Base-by-base conservation (phyloP, 768 basidiomycete species). In the Cyathus striatus region DNA sequence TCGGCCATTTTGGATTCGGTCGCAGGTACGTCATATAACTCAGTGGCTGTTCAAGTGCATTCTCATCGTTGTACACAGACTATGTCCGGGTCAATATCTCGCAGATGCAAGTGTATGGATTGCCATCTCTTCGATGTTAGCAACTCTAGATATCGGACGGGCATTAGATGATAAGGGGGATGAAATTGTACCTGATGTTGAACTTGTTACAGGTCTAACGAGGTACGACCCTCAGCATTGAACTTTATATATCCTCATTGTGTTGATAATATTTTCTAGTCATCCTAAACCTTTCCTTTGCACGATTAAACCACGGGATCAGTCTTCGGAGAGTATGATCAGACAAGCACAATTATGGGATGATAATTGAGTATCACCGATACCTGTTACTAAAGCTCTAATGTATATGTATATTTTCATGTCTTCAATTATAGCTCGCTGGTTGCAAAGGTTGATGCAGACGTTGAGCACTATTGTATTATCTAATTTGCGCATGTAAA, bases 11-110 rank as follows among this genome's bases (percentile, higher is more conserved):
- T 42, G 63, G 63, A 10, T 64, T 60, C 48, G 59, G 59, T 1
- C 50, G 59, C 17, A 51, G 58, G 58, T 56, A 35, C 21, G 50
- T 13, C 9, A 40, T 6, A 12, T 2, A 16, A 14, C 13, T 14
- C 13, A 17, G 25, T 22, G 22, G 3, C 18, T 37, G 26, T 22
- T 20, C 16, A 40, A 22, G 5, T n/a, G n/a, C 30, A 22, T 2
- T 12, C 22, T 22, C 24, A 14, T 22, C n/a, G 20, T 23, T n/a
- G 27, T 40, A 14, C 40, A 13, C 26, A 55, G 55, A 5, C 45
- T 60, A 17, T 73, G 71, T 46, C 63, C 70, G 2, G 76, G 73
- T 4, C 54, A 62, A n/a, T 45, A 70, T 34, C 52, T 78, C 27
- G 72, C 70, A 0, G 68, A 74, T 27, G 55, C 61, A 4, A 70